Conservation (phyloP, 106 monocot species). For the Allium sativum region DNA sequence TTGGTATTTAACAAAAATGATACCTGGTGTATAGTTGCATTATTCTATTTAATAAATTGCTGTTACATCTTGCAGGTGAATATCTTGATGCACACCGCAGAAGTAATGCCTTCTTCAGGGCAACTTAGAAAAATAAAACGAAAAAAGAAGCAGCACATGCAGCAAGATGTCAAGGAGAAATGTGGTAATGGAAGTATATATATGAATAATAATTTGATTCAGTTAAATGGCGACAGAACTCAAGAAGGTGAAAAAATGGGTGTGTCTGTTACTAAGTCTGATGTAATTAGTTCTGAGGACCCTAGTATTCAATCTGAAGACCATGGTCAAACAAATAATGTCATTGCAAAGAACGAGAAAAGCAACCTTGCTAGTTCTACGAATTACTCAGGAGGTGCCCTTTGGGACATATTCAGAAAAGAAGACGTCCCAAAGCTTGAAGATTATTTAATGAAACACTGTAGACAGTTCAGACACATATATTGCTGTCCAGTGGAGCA, state of each 20-base stretch:
- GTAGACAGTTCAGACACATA: slow-evolving; percentile 40
- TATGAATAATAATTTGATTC: no score
- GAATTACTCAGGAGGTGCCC: slow-evolving; percentile 22
- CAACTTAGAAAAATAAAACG: slow-evolving; percentile 10
- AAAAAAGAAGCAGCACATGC: slow-evolving; percentile 12
- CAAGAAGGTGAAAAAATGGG: background rate
- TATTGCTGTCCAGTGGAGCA: slow-evolving; percentile 23
- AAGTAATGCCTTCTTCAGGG: slow-evolving; percentile 4
- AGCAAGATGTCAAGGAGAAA: slow-evolving; percentile 10
- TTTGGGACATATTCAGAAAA: slow-evolving; percentile 58
- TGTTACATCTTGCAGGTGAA: slow-evolving; percentile 28
- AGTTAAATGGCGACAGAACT: background rate
- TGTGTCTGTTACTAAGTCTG: background rate
- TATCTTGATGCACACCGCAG: slow-evolving; percentile 32
- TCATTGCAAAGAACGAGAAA: no score
- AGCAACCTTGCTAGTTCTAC: no score
- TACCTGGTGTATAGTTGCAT: no score
- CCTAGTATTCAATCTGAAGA: background rate
- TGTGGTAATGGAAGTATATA: background rate
- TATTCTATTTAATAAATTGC: no score
- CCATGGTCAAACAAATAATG: no score
- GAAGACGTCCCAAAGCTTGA: slow-evolving; percentile 37
- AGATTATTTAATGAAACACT: slow-evolving; percentile 32
- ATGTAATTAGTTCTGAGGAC: background rate
- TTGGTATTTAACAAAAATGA: no score